These are phyloP conservation scores for Candida labiduridarum DNA, from an alignment of 1,139 yeast species.

Conservation along the genomic window DNA sequence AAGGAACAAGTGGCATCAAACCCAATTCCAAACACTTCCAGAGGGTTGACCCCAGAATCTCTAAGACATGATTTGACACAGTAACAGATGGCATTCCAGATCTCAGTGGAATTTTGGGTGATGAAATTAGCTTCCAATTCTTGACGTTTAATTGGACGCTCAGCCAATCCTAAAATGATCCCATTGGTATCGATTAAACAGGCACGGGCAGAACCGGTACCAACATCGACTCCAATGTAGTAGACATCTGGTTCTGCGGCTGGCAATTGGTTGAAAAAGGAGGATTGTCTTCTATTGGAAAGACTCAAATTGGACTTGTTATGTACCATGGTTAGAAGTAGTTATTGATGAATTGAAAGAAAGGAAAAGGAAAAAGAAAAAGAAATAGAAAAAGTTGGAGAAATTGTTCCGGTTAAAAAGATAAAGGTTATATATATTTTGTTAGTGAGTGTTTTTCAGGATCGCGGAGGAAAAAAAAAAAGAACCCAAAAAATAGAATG, in stretches of 20 bases:
- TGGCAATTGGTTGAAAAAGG: slow-evolving; percentile 40
- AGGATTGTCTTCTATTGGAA: slow-evolving; percentile 38
- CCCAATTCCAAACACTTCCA: slow-evolving; percentile 79
- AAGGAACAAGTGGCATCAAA: slow-evolving; percentile 97
- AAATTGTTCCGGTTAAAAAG: not conserved
- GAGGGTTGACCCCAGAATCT: slow-evolving; percentile 72
- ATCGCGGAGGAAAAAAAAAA: not conserved
- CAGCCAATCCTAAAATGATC: slow-evolving; percentile 76
- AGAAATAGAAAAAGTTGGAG: not conserved
- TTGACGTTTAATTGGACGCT: slow-evolving; percentile 76
- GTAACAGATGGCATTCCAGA: slow-evolving; percentile 86
- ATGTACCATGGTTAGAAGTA: slow-evolving; percentile 13
- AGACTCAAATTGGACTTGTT: slow-evolving; percentile 35
- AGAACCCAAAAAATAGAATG: not conserved
- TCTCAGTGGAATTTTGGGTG: slow-evolving; percentile 89
- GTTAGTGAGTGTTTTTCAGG: not conserved
- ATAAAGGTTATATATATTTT: not conserved
- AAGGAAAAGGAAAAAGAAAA: not conserved
- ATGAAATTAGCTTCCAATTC: slow-evolving; percentile 71
- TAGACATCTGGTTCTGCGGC: slow-evolving; percentile 56
- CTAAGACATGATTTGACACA: slow-evolving; percentile 75
- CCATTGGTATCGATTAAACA: slow-evolving; percentile 86
- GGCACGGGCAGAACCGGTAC: slow-evolving; percentile 96
- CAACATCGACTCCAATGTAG: slow-evolving; percentile 94
- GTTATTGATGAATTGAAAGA: not conserved